A percentile compares a stretch with the other conserved stretches of the same genome.
phyloP scores from a whole-genome alignment of 2,329 filamentous ascomycete genomes.

The Cytospora piceicola region DNA sequence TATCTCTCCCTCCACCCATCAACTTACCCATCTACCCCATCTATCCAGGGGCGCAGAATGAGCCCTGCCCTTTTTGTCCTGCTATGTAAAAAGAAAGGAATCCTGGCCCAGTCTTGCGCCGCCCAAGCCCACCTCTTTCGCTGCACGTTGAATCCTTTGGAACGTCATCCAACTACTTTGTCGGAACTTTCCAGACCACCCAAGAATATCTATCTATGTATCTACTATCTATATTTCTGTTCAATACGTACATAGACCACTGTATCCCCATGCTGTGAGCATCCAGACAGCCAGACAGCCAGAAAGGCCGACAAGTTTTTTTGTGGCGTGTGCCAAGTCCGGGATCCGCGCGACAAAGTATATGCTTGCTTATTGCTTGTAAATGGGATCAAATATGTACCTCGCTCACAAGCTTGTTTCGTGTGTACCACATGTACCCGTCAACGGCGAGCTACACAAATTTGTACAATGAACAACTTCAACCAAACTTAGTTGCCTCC shows the following conservation, averaged over 20 bases:
- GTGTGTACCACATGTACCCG: not conserved
- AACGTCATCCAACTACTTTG: constrained; percentile 5
- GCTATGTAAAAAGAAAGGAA: not conserved
- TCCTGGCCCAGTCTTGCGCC: constrained; percentile 24
- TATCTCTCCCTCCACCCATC: too few relatives aligned
- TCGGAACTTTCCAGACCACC: not conserved
- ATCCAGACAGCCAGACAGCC: not conserved
- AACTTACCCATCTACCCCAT: too few relatives aligned
- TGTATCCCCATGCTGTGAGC: not conserved
- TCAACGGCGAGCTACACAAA: not conserved
- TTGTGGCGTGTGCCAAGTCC: not conserved
- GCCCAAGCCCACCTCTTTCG: not conserved
- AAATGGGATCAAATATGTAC: not conserved
- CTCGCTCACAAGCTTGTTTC: not conserved
- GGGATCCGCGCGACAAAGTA: too few relatives aligned
- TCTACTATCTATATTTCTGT: not conserved
- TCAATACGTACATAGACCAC: too few relatives aligned
- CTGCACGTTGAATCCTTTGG: constrained; percentile 19
- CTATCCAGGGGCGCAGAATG: not conserved
- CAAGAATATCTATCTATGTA: not conserved
- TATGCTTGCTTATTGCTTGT: too few relatives aligned
- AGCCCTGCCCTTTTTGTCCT: not conserved
- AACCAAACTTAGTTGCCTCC: not conserved
- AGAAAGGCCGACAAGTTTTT: not conserved
- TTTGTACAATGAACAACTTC: not conserved